Evolutionary conservation across 2,329 filamentous ascomycete genomes (phyloP), one percentile per base, ranked within the genome.

Genomic region (Aspergillus sergii): DNA sequence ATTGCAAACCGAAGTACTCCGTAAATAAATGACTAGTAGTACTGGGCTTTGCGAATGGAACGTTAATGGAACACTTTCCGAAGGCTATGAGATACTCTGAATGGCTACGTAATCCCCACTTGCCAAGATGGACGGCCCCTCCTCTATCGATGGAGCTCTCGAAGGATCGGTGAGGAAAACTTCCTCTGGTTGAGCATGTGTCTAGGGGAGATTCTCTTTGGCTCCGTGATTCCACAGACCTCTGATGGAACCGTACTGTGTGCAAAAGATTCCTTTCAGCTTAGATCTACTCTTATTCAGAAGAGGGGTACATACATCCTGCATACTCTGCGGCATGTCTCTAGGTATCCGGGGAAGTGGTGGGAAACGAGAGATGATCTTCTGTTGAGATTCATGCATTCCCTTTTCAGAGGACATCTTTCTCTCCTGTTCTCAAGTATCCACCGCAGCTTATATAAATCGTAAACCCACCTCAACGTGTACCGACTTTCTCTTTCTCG

Each of bases 381-480:
- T 55, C 51, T 39, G 32, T 36, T 55, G 32, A 36, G 21, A 55
- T 39, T 55, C 34, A 55, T 19, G 32, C 32, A 39, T 9, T 23
- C n/a, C 21, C 9, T 14, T n/a, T 39, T 26, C 30, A 39, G 51
- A 21, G 34, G 12, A 36, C 14, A 36, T 36, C 14, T 36, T 36
- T 16, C 34, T 36, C 34, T 16, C 14, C 14, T 36, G 14, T 36
- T 16, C 34, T 36, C 34, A 5, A 36, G 51, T 39, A 55, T 55
- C 51, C 51, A 55, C 51, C 30, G 32, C n/a, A 23, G n/a, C 16
- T 34, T 55, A 55, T 55, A 55, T 55, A 55, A 53, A 55, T 55
- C 30, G 23, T 39, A 55, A 55, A 55, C 51, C 51, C 51, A 41
- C 51, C 14, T 55, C 39, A 41, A 19, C 39, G 39, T 14, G 39